Percentiles rank a stretch among this genome's conserved stretches.
These are phyloP conservation scores for Strobilomyces confusus DNA, from an alignment of 768 basidiomycete genomes.

Conservation along the genomic window DNA sequence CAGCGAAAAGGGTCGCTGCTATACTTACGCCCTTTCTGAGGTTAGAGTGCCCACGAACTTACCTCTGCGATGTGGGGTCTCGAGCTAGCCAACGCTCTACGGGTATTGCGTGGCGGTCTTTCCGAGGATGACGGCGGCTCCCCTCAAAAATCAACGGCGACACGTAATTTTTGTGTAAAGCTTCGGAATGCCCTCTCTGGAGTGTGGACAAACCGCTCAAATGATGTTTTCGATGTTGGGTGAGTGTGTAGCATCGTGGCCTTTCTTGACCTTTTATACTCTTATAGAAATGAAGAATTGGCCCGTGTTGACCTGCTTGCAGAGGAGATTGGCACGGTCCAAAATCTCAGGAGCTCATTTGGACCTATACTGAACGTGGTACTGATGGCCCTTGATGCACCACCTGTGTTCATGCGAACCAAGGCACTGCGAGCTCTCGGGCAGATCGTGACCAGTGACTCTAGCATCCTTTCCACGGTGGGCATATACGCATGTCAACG, in stretches of 20 bases:
- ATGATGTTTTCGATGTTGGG: slow-evolving; percentile 83
- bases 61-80: slow-evolving; percentile 77
- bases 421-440: slow-evolving; percentile 90
- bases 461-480: slow-evolving; percentile 73
- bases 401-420: slow-evolving; percentile 88
- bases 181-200: slow-evolving; percentile 62
- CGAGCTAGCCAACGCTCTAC: slow-evolving; percentile 71
- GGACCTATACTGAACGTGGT: slow-evolving; percentile 80
- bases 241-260: slow-evolving; percentile 31
- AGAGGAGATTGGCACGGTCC: slow-evolving; percentile 73
- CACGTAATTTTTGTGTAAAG: slow-evolving; percentile 44
- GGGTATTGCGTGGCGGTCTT: slow-evolving; percentile 50
- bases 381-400: slow-evolving; percentile 74
- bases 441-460: slow-evolving; percentile 85
- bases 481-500: slow-evolving; percentile 21
- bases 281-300: slow-evolving; percentile 60
- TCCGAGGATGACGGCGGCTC: slow-evolving; percentile 37
- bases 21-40: slow-evolving; percentile 1
- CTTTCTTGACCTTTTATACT: slow-evolving; percentile 2
- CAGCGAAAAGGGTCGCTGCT: not conserved
- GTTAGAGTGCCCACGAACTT: slow-evolving; percentile 77
- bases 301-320: slow-evolving; percentile 63
- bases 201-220: slow-evolving; percentile 66
- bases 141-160: slow-evolving; percentile 7
- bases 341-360: slow-evolving; percentile 75